Evolutionary conservation across 2,329 filamentous ascomycete species (phyloP).

Genomic region (Didymella pinodella): DNA sequence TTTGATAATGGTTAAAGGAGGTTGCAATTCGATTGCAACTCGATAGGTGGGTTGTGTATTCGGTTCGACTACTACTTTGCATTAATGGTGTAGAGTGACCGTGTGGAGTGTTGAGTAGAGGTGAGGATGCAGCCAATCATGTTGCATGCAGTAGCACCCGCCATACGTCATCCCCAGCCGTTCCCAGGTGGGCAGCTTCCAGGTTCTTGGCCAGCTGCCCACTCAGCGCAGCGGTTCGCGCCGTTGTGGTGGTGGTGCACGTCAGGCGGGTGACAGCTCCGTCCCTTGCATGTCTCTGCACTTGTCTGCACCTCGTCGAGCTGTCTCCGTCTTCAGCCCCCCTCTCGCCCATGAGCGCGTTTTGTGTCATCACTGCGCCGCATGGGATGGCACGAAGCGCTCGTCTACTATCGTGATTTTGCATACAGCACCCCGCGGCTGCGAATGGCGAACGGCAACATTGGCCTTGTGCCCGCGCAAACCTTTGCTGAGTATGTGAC

Average conservation of each 20-base stretch:
- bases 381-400: conserved; percentile 49
- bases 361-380: conserved; percentile 31
- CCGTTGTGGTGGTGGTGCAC: conserved; percentile 2
- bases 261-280: conserved; percentile 7
- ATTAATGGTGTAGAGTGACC: no score
- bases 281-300: conserved; percentile 1
- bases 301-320: background rate
- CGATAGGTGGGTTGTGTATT: no score
- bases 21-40: no score
- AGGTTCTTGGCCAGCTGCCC: background rate
- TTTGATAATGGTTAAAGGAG: no score
- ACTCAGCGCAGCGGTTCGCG: conserved; percentile 4
- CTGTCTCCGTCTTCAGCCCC: background rate
- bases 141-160: no score
- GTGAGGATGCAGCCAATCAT: background rate
- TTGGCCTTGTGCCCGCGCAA: conserved; percentile 57
- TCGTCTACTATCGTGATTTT: conserved; percentile 51
- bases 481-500: conserved; percentile 62
- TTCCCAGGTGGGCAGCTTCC: background rate
- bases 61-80: no score
- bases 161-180: conserved; percentile 13
- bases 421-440: conserved; percentile 55
- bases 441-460: conserved; percentile 57
- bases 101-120: no score
- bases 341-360: conserved; percentile 32